A percentile compares a stretch with the other conserved stretches of the same genome.
Conservation (phyloP, 352 stramenopile genomes). For the Pythium aristosporum region DNA sequence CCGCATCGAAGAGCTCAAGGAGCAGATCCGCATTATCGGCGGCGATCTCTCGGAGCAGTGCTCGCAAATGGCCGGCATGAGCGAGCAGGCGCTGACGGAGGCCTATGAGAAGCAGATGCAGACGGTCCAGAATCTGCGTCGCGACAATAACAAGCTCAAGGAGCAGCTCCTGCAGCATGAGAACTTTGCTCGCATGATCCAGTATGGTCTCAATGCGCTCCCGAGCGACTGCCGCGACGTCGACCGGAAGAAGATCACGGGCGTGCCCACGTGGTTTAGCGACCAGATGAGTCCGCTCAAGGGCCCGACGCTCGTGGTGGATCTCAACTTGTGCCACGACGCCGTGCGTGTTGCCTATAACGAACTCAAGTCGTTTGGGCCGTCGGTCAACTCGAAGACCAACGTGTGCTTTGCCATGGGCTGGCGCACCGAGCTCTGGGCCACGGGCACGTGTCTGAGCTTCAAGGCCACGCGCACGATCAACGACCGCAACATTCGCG, state of each 20-base stretch:
- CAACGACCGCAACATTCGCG: slow-evolving; percentile 65
- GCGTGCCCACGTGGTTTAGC: slow-evolving; percentile 74
- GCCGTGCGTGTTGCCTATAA: slow-evolving; percentile 79
- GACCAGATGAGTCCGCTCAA: slow-evolving; percentile 82
- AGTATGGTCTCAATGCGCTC: slow-evolving; percentile 77
- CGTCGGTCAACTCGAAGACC: slow-evolving; percentile 78
- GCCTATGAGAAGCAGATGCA: slow-evolving; percentile 84
- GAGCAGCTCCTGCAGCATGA: slow-evolving; percentile 80
- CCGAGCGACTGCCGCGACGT: slow-evolving; percentile 76
- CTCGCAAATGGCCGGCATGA: slow-evolving; percentile 82
- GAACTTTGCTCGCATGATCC: slow-evolving; percentile 84
- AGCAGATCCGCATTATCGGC: slow-evolving; percentile 83
- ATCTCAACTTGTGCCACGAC: slow-evolving; percentile 76
- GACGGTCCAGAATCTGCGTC: slow-evolving; percentile 74
- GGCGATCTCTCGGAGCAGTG: slow-evolving; percentile 74
- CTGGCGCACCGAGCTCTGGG: slow-evolving; percentile 84
- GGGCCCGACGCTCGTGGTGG: slow-evolving; percentile 69
- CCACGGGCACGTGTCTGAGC: slow-evolving; percentile 69
- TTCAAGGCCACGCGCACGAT: slow-evolving; percentile 69
- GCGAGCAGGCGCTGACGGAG: slow-evolving; percentile 72
- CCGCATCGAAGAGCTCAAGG: slow-evolving; percentile 81
- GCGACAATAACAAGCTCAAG: slow-evolving; percentile 86
- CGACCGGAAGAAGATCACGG: slow-evolving; percentile 75
- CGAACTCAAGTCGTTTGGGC: slow-evolving; percentile 71
- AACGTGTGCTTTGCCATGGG: slow-evolving; percentile 86